Evolutionary conservation across 2,329 filamentous ascomycete genomes (phyloP), one percentile per base, ranked within the genome.

Genomic region (Cordyceps farinosa): DNA sequence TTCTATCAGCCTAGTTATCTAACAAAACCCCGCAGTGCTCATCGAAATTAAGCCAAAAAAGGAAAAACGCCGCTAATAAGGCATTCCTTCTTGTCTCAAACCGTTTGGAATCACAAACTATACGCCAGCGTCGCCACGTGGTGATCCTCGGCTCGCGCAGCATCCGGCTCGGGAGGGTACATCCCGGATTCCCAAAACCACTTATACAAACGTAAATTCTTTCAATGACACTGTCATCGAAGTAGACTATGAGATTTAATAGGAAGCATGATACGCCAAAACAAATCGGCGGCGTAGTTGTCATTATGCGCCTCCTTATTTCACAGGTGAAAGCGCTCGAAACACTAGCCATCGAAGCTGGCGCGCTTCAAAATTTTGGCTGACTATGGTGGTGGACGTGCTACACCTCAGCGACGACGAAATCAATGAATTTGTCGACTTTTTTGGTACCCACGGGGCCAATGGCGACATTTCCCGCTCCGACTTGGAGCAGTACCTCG

Each of bases 401-500:
- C 13, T 17, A n/a, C 77, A 74, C 53, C 73, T 82, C 52, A 75
- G 70, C 52, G 76, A 83, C 56, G 74, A 80, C 7, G 83, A 86
- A 67, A 82, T 85, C 53, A 71, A 78, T 7, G 69, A 75, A 4
- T 86, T 86, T 60, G 73, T 86, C 47, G 75, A 83, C 63, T 79
- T 82, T 36, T 72, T 86, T 3, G 82, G 85, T 67, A 76, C 77
- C 65, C 77, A 85, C 64, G 40, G 76, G n/a, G 17, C 76, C 27
- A 79, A 85, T 69, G 82, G 82, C 13, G 74, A 73, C 66, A 80
- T 86, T 63, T 78, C 80, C 62, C 84, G 84, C 67, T 70, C 70
- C 60, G 82, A 85, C 66, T 68, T 85, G 36, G 82, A 84, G 67
- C 73, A 72, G 5, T 84, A 84, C 65, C 76, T 86, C 2, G 81